Evolutionary conservation across 1,284 basidiomycete genomes (phyloP), one percentile per base, ranked within the genome.

Genomic region (Rhodotorula sp.): DNA sequence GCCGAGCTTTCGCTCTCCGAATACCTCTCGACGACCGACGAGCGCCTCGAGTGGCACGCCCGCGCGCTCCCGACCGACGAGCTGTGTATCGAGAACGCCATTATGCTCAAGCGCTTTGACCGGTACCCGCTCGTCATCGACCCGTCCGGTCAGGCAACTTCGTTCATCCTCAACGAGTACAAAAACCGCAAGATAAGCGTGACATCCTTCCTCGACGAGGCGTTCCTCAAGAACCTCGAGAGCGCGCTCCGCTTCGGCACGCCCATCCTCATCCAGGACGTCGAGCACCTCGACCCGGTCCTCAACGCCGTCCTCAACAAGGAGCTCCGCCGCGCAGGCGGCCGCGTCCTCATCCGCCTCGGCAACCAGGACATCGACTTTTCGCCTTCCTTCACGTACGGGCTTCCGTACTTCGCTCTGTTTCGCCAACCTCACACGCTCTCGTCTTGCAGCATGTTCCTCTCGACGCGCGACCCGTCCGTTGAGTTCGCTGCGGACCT

Each of bases 311-410:
- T 99, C 29, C 87, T 99, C 72, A 99, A 99, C 86, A 93, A 90
- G 80, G 97, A 99, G 83, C 91, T 98, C 57, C 88, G 96, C 53
- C 88, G 81, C 34, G 83, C 83, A 4, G 97, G 97, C 65, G 97
- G 97, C 56, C 94, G 97, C 82, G 94, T 99, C 21, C 88, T 99
- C 60, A 98, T 99, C 78, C 91, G 97, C 60, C 86, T 99, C 37
- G 97, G 97, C n/a, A 97, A 87, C 80, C 96, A 99, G 83, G 97
- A 99, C 77, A 98, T 99, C 81, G 97, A 99, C 82, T 99, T 98
- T 82, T 98, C 96, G 0, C 97, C 97, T 6, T 90, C 95, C 21
- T 99, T 99, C 86, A 96, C 92, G 75, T 74, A 13, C 41, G 71
- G 63, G 8, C 4, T 12, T 32, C 32, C 6, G 22, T n/a, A 13